A percentile compares a stretch with the other conserved stretches of the same genome.
Conservation (phyloP, 2,329 filamentous ascomycete genomes). For the Dryadomyces quercus-mongolicae region DNA sequence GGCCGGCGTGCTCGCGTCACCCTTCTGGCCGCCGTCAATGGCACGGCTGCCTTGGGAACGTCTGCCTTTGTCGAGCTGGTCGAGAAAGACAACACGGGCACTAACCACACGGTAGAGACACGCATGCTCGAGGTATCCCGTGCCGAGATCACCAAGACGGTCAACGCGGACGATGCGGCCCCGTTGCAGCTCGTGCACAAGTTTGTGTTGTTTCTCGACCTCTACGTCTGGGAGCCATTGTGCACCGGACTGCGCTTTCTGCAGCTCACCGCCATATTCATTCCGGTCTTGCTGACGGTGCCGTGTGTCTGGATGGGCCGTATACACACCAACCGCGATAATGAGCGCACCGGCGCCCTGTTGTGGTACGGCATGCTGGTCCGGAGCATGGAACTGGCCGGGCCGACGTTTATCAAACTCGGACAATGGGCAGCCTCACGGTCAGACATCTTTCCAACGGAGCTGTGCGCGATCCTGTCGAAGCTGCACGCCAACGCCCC, state of each 20-base stretch:
- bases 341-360: slow-evolving; percentile 68
- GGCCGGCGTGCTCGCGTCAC: slow-evolving; percentile 12
- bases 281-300: slow-evolving; percentile 72
- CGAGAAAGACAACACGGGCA: slow-evolving; percentile 36
- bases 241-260: slow-evolving; percentile 81
- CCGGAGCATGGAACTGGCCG: slow-evolving; percentile 78
- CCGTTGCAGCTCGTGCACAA: slow-evolving; percentile 33
- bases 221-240: slow-evolving; percentile 71
- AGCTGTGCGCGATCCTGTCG: slow-evolving; percentile 90
- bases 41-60: slow-evolving; percentile 33
- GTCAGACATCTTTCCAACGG: slow-evolving; percentile 87
- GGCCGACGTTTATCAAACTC: slow-evolving; percentile 96
- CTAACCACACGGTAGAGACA: slow-evolving; percentile 60
- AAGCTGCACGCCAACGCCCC: slow-evolving; percentile 90
- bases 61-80: slow-evolving; percentile 46
- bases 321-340: slow-evolving; percentile 49
- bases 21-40: slow-evolving; percentile 24
- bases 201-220: slow-evolving; percentile 55
- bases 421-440: slow-evolving; percentile 97
- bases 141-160: slow-evolving; percentile 59
- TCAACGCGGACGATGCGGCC: slow-evolving; percentile 49
- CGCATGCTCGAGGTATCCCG: slow-evolving; percentile 80
- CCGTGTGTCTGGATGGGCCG: slow-evolving; percentile 71
- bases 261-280: slow-evolving; percentile 77
- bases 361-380: slow-evolving; percentile 95